Percentiles rank a stretch among this genome's conserved stretches.
phyloP scores from a whole-genome alignment of 2,329 filamentous ascomycete species.

The Amauroascus niger region DNA sequence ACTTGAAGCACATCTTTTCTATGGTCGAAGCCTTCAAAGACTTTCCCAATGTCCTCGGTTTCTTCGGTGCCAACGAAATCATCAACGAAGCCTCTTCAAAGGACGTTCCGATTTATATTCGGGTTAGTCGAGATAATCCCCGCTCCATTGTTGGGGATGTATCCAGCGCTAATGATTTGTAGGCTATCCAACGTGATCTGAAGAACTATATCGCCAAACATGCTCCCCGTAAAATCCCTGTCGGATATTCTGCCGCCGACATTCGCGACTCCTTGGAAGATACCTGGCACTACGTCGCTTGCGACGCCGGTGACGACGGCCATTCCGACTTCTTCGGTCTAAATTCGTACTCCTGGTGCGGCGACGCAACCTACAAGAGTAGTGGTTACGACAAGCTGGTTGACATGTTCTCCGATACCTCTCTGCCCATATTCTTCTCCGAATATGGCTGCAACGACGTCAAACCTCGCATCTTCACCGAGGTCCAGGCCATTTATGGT shows the following conservation, averaged over 20 bases:
- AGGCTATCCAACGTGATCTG: slow-evolving; percentile 55
- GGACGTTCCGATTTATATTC: slow-evolving; percentile 49
- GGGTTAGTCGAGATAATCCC: slow-evolving; percentile 29
- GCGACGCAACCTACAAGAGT: slow-evolving; percentile 45
- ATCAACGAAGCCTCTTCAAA: slow-evolving; percentile 52
- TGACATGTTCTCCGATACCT: slow-evolving; percentile 48
- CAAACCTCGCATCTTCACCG: slow-evolving; percentile 48
- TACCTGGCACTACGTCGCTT: slow-evolving; percentile 53
- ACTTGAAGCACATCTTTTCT: slow-evolving; percentile 50
- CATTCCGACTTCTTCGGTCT: slow-evolving; percentile 56
- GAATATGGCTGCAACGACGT: slow-evolving; percentile 58
- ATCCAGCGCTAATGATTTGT: slow-evolving; percentile 23
- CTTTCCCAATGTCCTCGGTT: slow-evolving; percentile 56
- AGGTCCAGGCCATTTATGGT: slow-evolving; percentile 52
- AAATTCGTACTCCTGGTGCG: slow-evolving; percentile 62
- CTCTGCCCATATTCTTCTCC: slow-evolving; percentile 56
- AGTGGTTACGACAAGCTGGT: slow-evolving; percentile 50
- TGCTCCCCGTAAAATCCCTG: slow-evolving; percentile 49
- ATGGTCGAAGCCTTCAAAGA: slow-evolving; percentile 58
- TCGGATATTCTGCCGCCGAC: slow-evolving; percentile 60
- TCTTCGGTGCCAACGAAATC: slow-evolving; percentile 60
- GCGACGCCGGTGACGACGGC: slow-evolving; percentile 42
- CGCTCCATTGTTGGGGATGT: slow-evolving; percentile 12
- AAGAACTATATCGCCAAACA: slow-evolving; percentile 58
- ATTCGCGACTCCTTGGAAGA: slow-evolving; percentile 51